Conservation (phyloP, 768 basidiomycete genomes). For the Kwoniella pini region DNA sequence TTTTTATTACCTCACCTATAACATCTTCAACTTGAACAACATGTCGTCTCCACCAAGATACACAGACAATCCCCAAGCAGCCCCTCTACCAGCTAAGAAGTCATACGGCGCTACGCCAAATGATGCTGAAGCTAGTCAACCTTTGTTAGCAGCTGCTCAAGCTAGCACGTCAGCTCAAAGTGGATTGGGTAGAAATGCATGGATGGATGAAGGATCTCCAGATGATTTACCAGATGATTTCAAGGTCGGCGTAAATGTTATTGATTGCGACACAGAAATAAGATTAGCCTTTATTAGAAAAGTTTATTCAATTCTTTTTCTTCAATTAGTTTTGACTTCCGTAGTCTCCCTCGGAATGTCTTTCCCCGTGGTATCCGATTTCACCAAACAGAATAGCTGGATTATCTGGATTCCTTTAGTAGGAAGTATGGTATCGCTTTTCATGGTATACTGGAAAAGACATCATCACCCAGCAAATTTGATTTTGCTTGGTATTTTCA, state of each 20-base stretch:
- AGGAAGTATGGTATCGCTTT: slow-evolving; percentile 75
- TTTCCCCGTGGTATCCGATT: slow-evolving; percentile 65
- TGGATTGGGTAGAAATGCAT: slow-evolving; percentile 41
- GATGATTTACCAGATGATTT: slow-evolving; percentile 85
- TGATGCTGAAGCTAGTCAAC: slow-evolving; percentile 20
- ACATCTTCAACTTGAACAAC: background rate
- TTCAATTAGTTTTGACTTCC: slow-evolving; percentile 66
- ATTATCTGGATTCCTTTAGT: slow-evolving; percentile 50
- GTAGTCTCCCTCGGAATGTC: slow-evolving; percentile 73
- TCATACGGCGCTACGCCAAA: slow-evolving; percentile 37
- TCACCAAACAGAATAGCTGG: slow-evolving; percentile 80
- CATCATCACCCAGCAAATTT: slow-evolving; percentile 87
- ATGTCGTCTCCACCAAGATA: slow-evolving; percentile 49
- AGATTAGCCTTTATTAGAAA: slow-evolving; percentile 80
- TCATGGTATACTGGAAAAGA: slow-evolving; percentile 85
- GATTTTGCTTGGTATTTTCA: slow-evolving; percentile 80
- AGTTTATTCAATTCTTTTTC: slow-evolving; percentile 61
- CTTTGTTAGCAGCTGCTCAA: slow-evolving; percentile 12
- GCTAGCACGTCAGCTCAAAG: slow-evolving; percentile 24
- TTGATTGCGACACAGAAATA: slow-evolving; percentile 62
- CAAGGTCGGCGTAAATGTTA: slow-evolving; percentile 59
- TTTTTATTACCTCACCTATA: background rate
- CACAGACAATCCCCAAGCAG: slow-evolving; percentile 29
- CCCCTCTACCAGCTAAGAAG: slow-evolving; percentile 31
- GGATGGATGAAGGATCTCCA: slow-evolving; percentile 64